phyloP scores from a whole-genome alignment of 2,329 filamentous ascomycete species.

The Teratosphaeria pseudoeucalypti region DNA sequence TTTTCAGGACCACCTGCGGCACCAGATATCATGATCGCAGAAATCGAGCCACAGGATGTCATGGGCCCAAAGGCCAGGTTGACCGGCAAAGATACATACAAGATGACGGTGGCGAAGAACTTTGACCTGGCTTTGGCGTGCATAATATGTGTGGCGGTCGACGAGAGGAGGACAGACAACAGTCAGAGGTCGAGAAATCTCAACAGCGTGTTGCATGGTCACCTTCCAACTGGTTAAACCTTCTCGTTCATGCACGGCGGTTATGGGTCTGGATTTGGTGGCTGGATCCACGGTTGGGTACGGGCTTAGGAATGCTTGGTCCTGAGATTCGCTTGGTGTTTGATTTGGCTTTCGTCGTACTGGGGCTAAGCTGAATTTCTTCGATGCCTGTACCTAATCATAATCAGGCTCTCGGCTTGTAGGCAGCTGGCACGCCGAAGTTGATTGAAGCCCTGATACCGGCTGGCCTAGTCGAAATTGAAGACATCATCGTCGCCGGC shows the following conservation, averaged over 20 bases:
- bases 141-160: not conserved
- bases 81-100: slow-evolving; percentile 1
- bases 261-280: not conserved
- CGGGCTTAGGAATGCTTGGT: not conserved
- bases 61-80: not conserved
- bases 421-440: not conserved
- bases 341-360: not conserved
- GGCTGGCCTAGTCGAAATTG: not conserved
- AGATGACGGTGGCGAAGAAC: not conserved
- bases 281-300: not conserved
- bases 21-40: not conserved
- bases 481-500: not conserved
- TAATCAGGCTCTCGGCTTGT: not conserved
- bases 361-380: not conserved
- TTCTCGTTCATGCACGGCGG: not conserved
- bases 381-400: not conserved
- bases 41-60: not conserved
- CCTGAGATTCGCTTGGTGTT: not conserved
- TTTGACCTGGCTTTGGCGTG: not conserved
- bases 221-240: not conserved
- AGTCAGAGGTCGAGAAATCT: not conserved
- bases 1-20: not conserved
- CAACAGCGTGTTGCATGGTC: not conserved
- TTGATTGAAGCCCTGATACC: not conserved
- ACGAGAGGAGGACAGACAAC: not conserved